Base-by-base conservation (phyloP, 441 rosid genomes). In the Populus tomentosa region DNA sequence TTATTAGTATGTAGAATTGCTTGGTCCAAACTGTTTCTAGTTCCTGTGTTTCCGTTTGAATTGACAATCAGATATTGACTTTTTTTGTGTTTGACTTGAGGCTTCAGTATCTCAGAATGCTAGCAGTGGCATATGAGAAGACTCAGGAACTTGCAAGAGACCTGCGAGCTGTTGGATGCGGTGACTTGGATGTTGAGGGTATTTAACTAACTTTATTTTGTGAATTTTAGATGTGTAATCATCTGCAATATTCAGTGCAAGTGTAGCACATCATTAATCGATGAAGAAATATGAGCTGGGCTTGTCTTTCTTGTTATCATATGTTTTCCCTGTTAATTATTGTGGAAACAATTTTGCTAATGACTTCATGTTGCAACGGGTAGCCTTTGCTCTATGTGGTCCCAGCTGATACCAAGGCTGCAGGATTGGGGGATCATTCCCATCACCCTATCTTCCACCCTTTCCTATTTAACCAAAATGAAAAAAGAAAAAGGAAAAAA, bases 171-270 rank as follows among this genome's bases (percentile, higher is more conserved):
- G 97, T 93, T 77, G 99, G 99, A 81, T 97, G 99, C 16, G 97
- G 99, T 85, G 98, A 94, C 86, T 90, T 94, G 87, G 98, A 94
- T 88, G 90, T 97, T 86, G 98, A 93, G 85, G 98, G 99, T 94
- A 87, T 84, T 73, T 72, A 75, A 79, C 76, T 64, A n/a, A 35
- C 63, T 73, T 10, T 59, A 72, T 76, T 73, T 70, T 80, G 71
- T 69, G n/a, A 46, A 67, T 14, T 18, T 75, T 71, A 33, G 14
- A 32, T 26, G 16, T 46, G n/a, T 53, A n/a, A 33, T 63, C 56
- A 30, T 63, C 24, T 23, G 35, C 67, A 75, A 20, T 75, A 30
- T 28, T 28, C 30, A 28, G 33, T 46, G 18, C n/a, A 67, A 23
- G 20, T 64, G 35, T 61, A 72, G 35, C 9, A 11, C 18, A 5